phyloP scores from a whole-genome alignment of 1,284 basidiomycete genomes.

The Mycena citricolor region DNA sequence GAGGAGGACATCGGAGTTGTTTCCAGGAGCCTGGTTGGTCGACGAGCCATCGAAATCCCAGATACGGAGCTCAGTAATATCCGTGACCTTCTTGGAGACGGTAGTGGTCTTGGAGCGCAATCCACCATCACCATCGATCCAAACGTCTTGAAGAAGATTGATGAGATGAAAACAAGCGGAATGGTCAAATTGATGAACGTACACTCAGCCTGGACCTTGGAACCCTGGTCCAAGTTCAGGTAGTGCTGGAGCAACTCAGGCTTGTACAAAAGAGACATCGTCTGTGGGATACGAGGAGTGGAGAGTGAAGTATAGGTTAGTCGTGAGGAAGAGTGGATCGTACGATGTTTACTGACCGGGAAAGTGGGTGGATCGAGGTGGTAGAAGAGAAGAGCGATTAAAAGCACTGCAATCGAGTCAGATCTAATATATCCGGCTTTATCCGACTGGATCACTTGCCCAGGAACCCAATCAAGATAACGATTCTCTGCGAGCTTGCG shows the following conservation, averaged over 20 bases:
- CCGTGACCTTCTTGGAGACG: conserved; percentile 79
- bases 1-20: conserved; percentile 97
- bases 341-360: conserved; percentile 18
- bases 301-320: conserved; percentile 22
- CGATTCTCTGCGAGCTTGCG: too few relatives aligned
- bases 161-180: conserved; percentile 20
- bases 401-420: too few relatives aligned
- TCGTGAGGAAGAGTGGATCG: conserved; percentile 21
- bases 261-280: conserved; percentile 50
- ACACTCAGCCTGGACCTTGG: conserved; percentile 93
- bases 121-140: conserved; percentile 92
- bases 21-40: conserved; percentile 92
- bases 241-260: conserved; percentile 86
- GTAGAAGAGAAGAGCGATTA: too few relatives aligned
- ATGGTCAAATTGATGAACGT: conserved; percentile 37
- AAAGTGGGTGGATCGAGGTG: too few relatives aligned
- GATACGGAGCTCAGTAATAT: conserved; percentile 84
- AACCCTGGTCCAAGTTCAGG: conserved; percentile 83
- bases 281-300: conserved; percentile 1
- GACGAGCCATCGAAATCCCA: conserved; percentile 99
- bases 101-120: conserved; percentile 97
- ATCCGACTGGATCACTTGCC: too few relatives aligned
- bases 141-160: conserved; percentile 67
- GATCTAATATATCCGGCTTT: too few relatives aligned
- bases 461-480: too few relatives aligned